Evolutionary conservation across 441 rosid genomes (phyloP).

Genomic region (Pelargonium cotyledonis): DNA sequence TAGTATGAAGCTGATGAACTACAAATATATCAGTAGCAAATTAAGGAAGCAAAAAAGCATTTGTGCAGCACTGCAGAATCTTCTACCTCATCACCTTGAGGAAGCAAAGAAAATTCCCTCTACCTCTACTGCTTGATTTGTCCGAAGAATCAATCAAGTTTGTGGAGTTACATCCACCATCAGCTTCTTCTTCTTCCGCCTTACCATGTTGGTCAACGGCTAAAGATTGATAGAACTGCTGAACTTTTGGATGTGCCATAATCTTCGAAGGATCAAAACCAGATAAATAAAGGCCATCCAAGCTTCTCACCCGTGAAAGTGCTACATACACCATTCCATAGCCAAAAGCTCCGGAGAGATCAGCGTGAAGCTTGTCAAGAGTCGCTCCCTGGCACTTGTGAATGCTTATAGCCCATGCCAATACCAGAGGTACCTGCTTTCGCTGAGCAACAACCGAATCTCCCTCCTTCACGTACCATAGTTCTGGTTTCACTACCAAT

Average conservation of each 20-base stretch:
- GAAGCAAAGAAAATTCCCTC: not conserved
- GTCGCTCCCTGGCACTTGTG: slow-evolving; percentile 43
- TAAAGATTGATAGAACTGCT: slow-evolving; percentile 22
- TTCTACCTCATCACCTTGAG: too few species aligned
- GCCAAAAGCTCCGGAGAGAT: slow-evolving; percentile 31
- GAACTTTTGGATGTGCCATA: slow-evolving; percentile 33
- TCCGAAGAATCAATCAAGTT: not conserved
- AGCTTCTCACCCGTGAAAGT: slow-evolving; percentile 26
- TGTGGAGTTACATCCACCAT: not conserved
- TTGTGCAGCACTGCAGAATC: too few species aligned
- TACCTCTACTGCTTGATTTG: not conserved
- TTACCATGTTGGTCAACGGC: not conserved
- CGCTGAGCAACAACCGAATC: slow-evolving; percentile 23
- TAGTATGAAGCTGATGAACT: too few species aligned
- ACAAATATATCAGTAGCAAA: too few species aligned
- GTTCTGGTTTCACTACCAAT: slow-evolving; percentile 18
- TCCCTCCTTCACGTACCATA: slow-evolving; percentile 25
- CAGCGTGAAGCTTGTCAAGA: slow-evolving; percentile 25
- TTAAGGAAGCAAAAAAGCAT: too few species aligned
- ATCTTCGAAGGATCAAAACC: slow-evolving; percentile 27
- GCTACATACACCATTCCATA: slow-evolving; percentile 35
- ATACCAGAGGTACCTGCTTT: slow-evolving; percentile 29
- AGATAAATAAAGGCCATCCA: slow-evolving; percentile 28
- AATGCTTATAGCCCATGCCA: slow-evolving; percentile 26
- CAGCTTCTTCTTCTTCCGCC: too few species aligned